Evolutionary conservation across 1,284 basidiomycete genomes (phyloP), one percentile per base, ranked within the genome.

Genomic region (Sanguinoderma infundibulare): DNA sequence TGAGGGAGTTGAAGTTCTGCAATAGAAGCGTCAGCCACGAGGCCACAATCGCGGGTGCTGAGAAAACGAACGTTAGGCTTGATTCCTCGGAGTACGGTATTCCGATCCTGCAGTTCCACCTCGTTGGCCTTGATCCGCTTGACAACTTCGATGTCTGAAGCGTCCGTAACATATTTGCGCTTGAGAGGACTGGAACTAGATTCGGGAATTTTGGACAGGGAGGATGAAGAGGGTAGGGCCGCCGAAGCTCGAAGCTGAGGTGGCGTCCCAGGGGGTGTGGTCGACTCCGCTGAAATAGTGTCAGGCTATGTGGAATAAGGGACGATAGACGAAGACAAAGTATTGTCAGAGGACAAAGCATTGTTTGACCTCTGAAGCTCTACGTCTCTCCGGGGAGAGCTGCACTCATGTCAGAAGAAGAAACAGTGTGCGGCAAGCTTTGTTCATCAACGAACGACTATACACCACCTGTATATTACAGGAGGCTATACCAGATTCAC

Each of bases 71-170:
- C 93, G 67, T 91, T 92, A 5, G 85, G 80, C 71, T 95, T 94
- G 20, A 78, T 82, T 0, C 93, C 94, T 20, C 91, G 81, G 39
- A 96, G 75, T 1, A 94, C 89, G 0, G 89, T 89, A 61, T 84
- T 92, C 55, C 91, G 81, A 73, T 95, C 92, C 52, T 82, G 79
- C 20, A 94, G 79, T 69, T 94, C 91, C 8, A 92, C 80, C 70
- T 93, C 91, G 53, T 84, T 86, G 65, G 81, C 79, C 70, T 83
- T 88, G 62, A 95, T 91, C 69, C 84, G 89, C 77, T 95, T 96
- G 60, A 96, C 95, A 24, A 89, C 83, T 55, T 95, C 94, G 1
- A 87, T 77, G 72, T 98, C 96, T 22, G 85, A 83, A 1, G 82
- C 69, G 73, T 98, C 91, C 0, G 91, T 81, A 22, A 92, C 86